Percentiles rank a stretch among this genome's conserved stretches.
These are phyloP conservation scores for Clarkia xantiana DNA, from an alignment of 345 rosid species.

Conservation along the genomic window DNA sequence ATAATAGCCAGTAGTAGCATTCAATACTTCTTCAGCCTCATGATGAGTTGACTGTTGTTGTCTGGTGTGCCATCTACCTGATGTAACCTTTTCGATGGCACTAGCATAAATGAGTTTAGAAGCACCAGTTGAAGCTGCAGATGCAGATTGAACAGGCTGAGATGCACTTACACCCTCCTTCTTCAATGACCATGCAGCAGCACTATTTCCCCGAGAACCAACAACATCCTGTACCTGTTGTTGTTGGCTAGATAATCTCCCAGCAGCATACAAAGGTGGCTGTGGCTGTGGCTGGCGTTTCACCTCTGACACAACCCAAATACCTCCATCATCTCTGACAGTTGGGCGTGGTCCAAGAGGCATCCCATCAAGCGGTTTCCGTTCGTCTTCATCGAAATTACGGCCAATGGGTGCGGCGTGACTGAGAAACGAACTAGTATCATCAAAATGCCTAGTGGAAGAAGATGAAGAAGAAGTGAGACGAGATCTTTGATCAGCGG, in stretches of 20 bases:
- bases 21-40: conserved; percentile 23
- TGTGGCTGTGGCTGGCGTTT: conserved; percentile 19
- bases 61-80: conserved; percentile 68
- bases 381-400: conserved; percentile 71
- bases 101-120: conserved; percentile 53
- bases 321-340: conserved; percentile 40
- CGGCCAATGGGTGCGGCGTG: conserved; percentile 44
- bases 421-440: conserved; percentile 52
- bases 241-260: conserved; percentile 20
- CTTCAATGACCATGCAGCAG: conserved; percentile 48
- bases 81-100: conserved; percentile 62
- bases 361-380: conserved; percentile 62
- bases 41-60: conserved; percentile 22
- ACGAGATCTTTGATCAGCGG: conserved; percentile 46
- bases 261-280: conserved; percentile 8
- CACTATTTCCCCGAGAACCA: conserved; percentile 18
- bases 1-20: conserved; percentile 13
- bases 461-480: conserved; percentile 64
- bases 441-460: conserved; percentile 48
- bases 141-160: conserved; percentile 31
- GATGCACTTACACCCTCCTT: conserved; percentile 29
- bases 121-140: conserved; percentile 33
- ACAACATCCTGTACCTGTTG: conserved; percentile 12
- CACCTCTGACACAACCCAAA: conserved; percentile 27
- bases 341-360: conserved; percentile 39